Base-by-base conservation (phyloP, 208 protist species). In the Vickermania ingenoplastis region DNA sequence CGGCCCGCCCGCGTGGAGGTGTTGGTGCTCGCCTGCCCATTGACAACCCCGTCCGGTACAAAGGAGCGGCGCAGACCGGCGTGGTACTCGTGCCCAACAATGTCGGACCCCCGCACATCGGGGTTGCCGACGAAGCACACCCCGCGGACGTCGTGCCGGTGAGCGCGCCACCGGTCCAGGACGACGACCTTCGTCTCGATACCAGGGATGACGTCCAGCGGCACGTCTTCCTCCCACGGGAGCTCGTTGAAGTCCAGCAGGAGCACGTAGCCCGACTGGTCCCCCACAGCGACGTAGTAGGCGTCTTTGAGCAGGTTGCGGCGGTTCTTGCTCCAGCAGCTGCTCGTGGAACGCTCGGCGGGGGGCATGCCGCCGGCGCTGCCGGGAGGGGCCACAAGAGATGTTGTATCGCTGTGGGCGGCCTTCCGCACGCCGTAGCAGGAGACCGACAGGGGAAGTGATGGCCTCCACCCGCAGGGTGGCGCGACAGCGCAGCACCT, bases 141-240 rank as follows among this genome's bases (percentile, higher is more conserved):
- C 13, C 75, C 70, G 0, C 71, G 72, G 1, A 91, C 73, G 41
- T 72, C 69, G 2, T 89, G 54, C 23, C 30, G 25, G 57, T 94
- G 83, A 22, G 73, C 87, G 28, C 74, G 73, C 87, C 87, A 94
- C 11, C 87, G 87, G 24, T 83, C 77, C 1, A 89, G 36, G 49
- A 91, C 63, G 26, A 56, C 3, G 17, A 81, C 61, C 29, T 51
- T 27, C 31, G 45, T 26, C 58, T 81, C 69, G 48, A 78, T 24
- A 29, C 31, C 59, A 1, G 54, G 29, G n/a, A 54, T 17, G 21
- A 54, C 24, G 50, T 54, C 50, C 50, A 54, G 50, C 50, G 50
- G 50, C 11, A 26, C 24, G 23, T 28, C 21, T 5, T 26, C 50
- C 11, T 54, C 24, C 50, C 50, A 54, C 50, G 50, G 50, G 11